A percentile compares a stretch with the other conserved stretches of the same genome.
Conservation (phyloP, 768 basidiomycete genomes). For the Termitomyces sp. region DNA sequence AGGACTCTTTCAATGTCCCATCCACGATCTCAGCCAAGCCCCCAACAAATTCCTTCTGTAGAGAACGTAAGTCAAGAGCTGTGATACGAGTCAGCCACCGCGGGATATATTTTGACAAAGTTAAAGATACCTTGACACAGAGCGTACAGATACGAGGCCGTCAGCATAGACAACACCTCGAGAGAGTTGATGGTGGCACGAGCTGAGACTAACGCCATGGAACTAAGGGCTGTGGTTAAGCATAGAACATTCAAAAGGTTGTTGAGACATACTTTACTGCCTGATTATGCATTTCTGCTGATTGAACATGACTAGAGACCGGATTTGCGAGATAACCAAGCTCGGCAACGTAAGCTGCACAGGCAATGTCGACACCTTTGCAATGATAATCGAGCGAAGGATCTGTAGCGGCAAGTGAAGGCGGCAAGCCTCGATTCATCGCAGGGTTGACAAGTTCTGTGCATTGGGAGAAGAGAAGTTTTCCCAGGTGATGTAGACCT, state of each 20-base stretch:
- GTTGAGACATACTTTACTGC: slow-evolving; percentile 67
- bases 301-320: slow-evolving; percentile 79
- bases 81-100: background rate
- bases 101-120: background rate
- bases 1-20: slow-evolving; percentile 43
- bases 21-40: slow-evolving; percentile 40
- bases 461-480: slow-evolving; percentile 60
- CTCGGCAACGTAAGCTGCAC: slow-evolving; percentile 77
- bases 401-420: slow-evolving; percentile 72
- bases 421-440: slow-evolving; percentile 81
- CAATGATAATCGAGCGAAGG: slow-evolving; percentile 77
- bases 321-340: slow-evolving; percentile 80
- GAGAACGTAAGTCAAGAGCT: slow-evolving; percentile 79
- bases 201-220: slow-evolving; percentile 77
- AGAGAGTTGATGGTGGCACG: slow-evolving; percentile 74
- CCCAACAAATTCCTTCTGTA: slow-evolving; percentile 59
- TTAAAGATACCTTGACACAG: slow-evolving; percentile 51
- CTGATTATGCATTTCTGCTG: slow-evolving; percentile 91
- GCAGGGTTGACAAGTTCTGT: slow-evolving; percentile 69
- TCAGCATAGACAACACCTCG: slow-evolving; percentile 71
- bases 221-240: slow-evolving; percentile 35
- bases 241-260: background rate
- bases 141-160: slow-evolving; percentile 67
- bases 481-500: slow-evolving; percentile 63
- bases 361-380: slow-evolving; percentile 82